Conservation (phyloP, 495 filamentous ascomycete species). For the Penicillium ucsense region DNA sequence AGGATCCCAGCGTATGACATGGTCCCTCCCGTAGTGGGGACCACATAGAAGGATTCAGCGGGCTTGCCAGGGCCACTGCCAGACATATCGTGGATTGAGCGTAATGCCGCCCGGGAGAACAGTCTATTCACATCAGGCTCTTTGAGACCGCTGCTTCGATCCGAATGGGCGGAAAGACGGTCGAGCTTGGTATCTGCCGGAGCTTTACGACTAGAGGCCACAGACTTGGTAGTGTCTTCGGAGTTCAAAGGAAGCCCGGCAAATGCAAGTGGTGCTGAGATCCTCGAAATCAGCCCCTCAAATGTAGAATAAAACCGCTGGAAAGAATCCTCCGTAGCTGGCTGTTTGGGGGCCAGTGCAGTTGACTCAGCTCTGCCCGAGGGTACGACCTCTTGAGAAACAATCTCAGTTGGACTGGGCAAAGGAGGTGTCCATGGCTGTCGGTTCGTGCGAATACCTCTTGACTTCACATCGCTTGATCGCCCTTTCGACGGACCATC, state of each 20-base stretch:
- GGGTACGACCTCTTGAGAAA: slow-evolving; percentile 27
- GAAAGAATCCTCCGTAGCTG: slow-evolving; percentile 64
- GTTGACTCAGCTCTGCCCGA: slow-evolving; percentile 9
- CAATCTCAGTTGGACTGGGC: slow-evolving; percentile 26
- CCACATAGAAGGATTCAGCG: slow-evolving; percentile 88
- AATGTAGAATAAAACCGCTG: slow-evolving; percentile 84
- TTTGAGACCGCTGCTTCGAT: slow-evolving; percentile 20
- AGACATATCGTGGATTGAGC: slow-evolving; percentile 49
- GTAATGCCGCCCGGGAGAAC: slow-evolving; percentile 72
- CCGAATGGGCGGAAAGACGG: slow-evolving; percentile 27
- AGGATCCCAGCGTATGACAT: slow-evolving; percentile 84
- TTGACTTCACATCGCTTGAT: slow-evolving; percentile 26
- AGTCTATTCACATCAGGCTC: slow-evolving; percentile 69
- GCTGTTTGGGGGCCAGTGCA: slow-evolving; percentile 4
- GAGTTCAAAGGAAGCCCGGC: slow-evolving; percentile 70
- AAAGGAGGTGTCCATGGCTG: slow-evolving; percentile 30
- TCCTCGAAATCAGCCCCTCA: slow-evolving; percentile 67
- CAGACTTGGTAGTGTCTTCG: slow-evolving; percentile 39
- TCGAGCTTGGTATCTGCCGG: slow-evolving; percentile 29
- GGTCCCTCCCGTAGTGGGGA: slow-evolving; percentile 81
- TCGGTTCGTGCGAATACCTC: slow-evolving; percentile 19
- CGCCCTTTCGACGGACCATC: slow-evolving; percentile 41
- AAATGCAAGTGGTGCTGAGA: slow-evolving; percentile 86
- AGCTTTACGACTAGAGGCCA: slow-evolving; percentile 28
- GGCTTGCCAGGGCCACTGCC: slow-evolving; percentile 32